These are phyloP conservation scores for Spergularia marina DNA, from an alignment of 148 eudicot species.

Conservation along the genomic window DNA sequence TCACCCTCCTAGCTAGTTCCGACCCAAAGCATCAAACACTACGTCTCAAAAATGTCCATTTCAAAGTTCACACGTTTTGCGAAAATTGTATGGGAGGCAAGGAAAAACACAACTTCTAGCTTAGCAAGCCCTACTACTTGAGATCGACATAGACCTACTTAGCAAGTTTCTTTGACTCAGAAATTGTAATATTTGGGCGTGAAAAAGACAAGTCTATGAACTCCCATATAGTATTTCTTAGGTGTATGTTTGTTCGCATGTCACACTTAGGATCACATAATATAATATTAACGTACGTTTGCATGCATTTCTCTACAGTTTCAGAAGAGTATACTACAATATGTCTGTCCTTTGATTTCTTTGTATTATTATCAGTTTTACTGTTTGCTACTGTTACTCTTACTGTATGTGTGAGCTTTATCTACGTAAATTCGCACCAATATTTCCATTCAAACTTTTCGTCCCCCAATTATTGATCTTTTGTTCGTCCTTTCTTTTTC, in stretches of 20 bases:
- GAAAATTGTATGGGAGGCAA: not conserved
- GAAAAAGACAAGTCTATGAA: no score
- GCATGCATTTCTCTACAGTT: no score
- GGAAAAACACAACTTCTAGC: conserved; percentile 5
- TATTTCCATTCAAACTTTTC: conserved; percentile 16
- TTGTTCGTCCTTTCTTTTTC: not conserved
- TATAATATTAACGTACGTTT: no score
- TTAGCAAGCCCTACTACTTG: conserved; percentile 1
- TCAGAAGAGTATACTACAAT: not conserved
- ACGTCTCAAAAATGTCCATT: not conserved
- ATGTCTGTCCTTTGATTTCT: not conserved
- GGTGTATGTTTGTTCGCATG: no score
- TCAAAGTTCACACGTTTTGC: not conserved
- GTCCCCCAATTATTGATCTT: conserved; percentile 5
- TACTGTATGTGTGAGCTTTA: not conserved
- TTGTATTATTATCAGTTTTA: not conserved
- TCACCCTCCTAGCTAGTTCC: no score
- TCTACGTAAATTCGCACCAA: not conserved
- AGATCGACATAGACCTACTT: not conserved
- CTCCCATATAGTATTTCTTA: no score
- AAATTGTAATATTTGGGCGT: no score
- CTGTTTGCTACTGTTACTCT: conserved; percentile 2
- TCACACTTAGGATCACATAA: no score
- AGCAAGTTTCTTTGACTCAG: no score
- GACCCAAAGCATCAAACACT: conserved; percentile 10